Percentiles rank a stretch among this genome's conserved stretches.
Conservation (phyloP, 257 asterid species). For the Perilla frutescens region DNA sequence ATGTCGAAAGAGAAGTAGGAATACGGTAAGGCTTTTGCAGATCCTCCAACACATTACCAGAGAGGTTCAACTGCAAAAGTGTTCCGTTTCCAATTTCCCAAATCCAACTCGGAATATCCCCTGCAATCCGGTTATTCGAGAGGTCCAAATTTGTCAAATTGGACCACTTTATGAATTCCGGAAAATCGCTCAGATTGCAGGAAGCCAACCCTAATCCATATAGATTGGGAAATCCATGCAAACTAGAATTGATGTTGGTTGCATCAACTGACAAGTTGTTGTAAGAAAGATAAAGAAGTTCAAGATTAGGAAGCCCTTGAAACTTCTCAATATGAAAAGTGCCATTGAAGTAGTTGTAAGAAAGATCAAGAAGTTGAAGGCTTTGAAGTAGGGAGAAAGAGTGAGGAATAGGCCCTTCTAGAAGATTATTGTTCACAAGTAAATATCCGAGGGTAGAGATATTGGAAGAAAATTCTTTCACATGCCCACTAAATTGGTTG, state of each 20-base stretch:
- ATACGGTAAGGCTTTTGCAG: constrained; percentile 30
- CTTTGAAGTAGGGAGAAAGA: constrained; percentile 26
- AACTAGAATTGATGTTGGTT: constrained; percentile 2
- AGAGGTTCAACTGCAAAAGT: constrained; percentile 36
- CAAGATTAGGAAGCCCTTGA: constrained; percentile 26
- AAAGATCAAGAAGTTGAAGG: constrained; percentile 24
- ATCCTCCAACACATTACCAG: constrained; percentile 32
- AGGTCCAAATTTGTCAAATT: too few relatives aligned
- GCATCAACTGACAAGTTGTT: constrained; percentile 42
- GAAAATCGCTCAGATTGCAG: constrained; percentile 12
- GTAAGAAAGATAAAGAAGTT: constrained; percentile 44
- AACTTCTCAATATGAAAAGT: constrained; percentile 9
- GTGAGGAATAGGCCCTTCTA: constrained; percentile 31
- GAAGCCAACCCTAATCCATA: constrained; percentile 36
- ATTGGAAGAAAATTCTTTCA: constrained; percentile 7
- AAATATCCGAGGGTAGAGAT: too few relatives aligned
- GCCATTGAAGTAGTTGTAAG: constrained; percentile 40
- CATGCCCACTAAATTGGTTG: constrained; percentile 41
- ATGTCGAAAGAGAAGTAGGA: background rate
- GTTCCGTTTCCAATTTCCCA: constrained; percentile 32
- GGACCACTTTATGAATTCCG: too few relatives aligned
- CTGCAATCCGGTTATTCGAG: too few relatives aligned
- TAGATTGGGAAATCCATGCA: constrained; percentile 11
- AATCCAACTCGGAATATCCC: constrained; percentile 48
- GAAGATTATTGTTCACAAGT: background rate